A percentile compares a stretch with the other conserved stretches of the same genome.
Conservation (phyloP, 139 green algal genomes). For the Chlamydomonas sphaeroides region DNA sequence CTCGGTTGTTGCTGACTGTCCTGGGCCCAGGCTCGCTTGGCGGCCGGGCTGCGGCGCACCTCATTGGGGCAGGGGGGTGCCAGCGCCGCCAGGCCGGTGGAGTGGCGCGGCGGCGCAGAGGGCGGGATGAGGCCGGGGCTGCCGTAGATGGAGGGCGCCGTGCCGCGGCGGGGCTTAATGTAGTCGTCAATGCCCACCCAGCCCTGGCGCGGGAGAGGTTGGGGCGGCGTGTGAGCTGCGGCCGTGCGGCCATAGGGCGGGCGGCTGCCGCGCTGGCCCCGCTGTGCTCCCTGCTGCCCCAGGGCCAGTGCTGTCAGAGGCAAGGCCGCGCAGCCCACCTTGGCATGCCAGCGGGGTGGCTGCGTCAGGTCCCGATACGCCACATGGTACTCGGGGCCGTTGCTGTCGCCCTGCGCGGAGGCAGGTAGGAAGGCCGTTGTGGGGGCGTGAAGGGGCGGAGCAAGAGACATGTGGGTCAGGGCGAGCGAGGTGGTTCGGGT, state of each 20-base stretch:
- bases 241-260: no score
- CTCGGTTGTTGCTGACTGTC: no score
- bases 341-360: constrained; percentile 21
- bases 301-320: no score
- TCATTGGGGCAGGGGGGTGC: constrained; percentile 50
- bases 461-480: no score
- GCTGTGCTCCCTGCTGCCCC: no score
- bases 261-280: no score
- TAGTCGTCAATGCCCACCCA: constrained; percentile 39
- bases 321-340: not conserved
- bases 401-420: not conserved
- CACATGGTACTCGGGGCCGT: constrained; percentile 17
- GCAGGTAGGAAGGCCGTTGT: not conserved
- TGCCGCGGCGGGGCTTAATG: constrained; percentile 32
- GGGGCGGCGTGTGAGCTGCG: no score
- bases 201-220: not conserved
- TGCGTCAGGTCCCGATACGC: constrained; percentile 26
- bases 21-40: no score
- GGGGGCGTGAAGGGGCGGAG: no score
- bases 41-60: no score
- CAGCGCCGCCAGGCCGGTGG: constrained; percentile 40
- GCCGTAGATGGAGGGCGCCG: constrained; percentile 4
- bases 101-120: not conserved
- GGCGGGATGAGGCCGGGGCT: constrained; percentile 45
- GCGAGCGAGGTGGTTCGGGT: no score